Conservation (phyloP, 345 rosid genomes). For the Dimocarpus longan region DNA sequence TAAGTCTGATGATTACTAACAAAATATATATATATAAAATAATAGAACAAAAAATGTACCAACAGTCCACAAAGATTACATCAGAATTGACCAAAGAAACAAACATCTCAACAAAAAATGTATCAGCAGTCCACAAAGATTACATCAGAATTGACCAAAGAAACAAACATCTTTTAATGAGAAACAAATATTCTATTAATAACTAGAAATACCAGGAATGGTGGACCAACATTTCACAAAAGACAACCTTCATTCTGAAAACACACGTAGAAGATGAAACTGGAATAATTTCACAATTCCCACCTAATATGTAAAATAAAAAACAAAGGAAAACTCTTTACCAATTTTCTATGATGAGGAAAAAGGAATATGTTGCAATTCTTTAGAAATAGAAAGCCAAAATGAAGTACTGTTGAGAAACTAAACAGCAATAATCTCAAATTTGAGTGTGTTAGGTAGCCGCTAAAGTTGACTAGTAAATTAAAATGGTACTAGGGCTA, state of each 20-base stretch:
- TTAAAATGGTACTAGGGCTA: too few species aligned
- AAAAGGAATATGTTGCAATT: background rate
- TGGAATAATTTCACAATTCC: background rate
- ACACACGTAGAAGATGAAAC: background rate
- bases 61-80: too few species aligned
- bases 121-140: background rate
- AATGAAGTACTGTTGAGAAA: too few species aligned
- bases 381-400: too few species aligned
- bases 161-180: too few species aligned
- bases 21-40: too few species aligned
- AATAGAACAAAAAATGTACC: too few species aligned
- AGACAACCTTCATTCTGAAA: background rate
- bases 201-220: background rate
- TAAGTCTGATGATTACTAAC: too few species aligned
- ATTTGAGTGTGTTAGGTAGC: too few species aligned
- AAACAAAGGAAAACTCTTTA: background rate
- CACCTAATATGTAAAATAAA: background rate
- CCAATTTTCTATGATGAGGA: background rate
- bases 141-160: background rate
- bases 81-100: too few species aligned
- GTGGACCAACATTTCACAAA: background rate
- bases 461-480: too few species aligned
- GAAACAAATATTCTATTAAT: background rate
- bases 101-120: background rate
- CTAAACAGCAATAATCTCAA: too few species aligned